Evolutionary conservation across 1,284 basidiomycete genomes (phyloP).

Genomic region (Ustilago xerochloae): DNA sequence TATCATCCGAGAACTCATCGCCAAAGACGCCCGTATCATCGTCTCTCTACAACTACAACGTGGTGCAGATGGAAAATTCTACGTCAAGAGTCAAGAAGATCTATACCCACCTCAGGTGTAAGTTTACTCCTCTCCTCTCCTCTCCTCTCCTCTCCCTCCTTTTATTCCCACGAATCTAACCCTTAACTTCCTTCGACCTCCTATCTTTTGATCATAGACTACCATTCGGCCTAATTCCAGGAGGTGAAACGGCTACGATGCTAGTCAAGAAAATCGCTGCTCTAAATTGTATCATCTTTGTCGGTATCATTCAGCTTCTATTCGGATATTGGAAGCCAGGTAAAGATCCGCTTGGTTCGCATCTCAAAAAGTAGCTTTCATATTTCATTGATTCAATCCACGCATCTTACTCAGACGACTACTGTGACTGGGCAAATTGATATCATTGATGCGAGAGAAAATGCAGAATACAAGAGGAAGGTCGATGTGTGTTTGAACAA

Average conservation of each 20-base stretch:
- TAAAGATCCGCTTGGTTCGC: slow-evolving; percentile 37
- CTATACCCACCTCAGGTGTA: slow-evolving; percentile 57
- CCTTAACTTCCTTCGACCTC: slow-evolving; percentile 1
- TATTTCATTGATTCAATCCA: no score
- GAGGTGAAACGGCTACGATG: slow-evolving; percentile 31
- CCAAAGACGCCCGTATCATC: slow-evolving; percentile 50
- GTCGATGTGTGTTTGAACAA: not conserved
- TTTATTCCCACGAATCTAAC: no score
- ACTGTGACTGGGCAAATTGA: no score
- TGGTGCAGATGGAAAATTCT: slow-evolving; percentile 62
- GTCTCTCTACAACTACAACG: slow-evolving; percentile 58
- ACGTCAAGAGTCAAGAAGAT: slow-evolving; percentile 64
- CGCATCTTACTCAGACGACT: no score
- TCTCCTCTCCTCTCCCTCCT: not conserved
- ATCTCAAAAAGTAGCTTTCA: slow-evolving; percentile 22
- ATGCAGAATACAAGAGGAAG: slow-evolving; percentile 2
- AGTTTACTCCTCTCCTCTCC: slow-evolving; percentile 8
- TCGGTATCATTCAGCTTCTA: slow-evolving; percentile 35
- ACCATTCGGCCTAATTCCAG: slow-evolving; percentile 54
- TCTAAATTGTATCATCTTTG: slow-evolving; percentile 54
- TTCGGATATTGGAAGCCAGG: slow-evolving; percentile 54
- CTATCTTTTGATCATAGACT: slow-evolving; percentile 12
- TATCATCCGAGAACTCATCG: slow-evolving; percentile 28
- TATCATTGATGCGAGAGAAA: not conserved
- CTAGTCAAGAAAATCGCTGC: slow-evolving; percentile 52